A percentile compares a stretch with the other conserved stretches of the same genome.
Conservation (phyloP, 495 filamentous ascomycete genomes). For the Cryomyces minteri region DNA sequence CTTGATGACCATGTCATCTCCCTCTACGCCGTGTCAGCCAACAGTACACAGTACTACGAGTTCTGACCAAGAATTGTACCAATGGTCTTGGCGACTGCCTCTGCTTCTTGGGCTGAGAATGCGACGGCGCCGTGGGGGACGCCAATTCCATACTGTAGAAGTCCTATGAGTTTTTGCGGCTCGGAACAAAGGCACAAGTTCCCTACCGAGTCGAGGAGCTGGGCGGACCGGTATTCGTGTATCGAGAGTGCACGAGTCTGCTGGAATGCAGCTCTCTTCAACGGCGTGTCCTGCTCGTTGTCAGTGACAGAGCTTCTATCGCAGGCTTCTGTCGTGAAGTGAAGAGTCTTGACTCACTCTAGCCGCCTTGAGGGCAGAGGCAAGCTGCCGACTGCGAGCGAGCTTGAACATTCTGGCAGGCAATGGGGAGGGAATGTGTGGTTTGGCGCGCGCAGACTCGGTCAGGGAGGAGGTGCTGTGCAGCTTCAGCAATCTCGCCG, state of each 20-base stretch:
- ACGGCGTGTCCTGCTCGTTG: slow-evolving; percentile 25
- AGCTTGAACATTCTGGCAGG: slow-evolving; percentile 47
- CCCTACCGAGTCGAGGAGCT: slow-evolving; percentile 66
- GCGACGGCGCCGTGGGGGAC: slow-evolving; percentile 81
- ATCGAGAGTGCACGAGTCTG: slow-evolving; percentile 84
- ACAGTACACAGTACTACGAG: too few species aligned
- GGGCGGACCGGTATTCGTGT: slow-evolving; percentile 91
- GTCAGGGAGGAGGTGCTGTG: background rate
- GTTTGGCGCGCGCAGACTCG: too few species aligned
- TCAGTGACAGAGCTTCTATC: slow-evolving; percentile 10
- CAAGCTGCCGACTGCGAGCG: slow-evolving; percentile 46
- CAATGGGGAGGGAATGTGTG: background rate
- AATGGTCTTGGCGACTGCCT: slow-evolving; percentile 75
- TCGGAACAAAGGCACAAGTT: background rate
- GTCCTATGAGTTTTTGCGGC: background rate
- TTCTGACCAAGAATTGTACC: slow-evolving; percentile 24
- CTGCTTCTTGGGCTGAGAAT: slow-evolving; percentile 66
- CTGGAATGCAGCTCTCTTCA: slow-evolving; percentile 33
- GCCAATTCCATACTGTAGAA: slow-evolving; percentile 71
- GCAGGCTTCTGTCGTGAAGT: slow-evolving; percentile 3
- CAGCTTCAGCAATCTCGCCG: background rate
- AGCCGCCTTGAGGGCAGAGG: slow-evolving; percentile 43
- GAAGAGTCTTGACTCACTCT: slow-evolving; percentile 28
- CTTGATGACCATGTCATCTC: slow-evolving; percentile 98
- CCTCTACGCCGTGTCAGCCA: slow-evolving; percentile 27